These are phyloP conservation scores for Lactarius quietus DNA, from an alignment of 768 basidiomycete genomes.

Conservation along the genomic window DNA sequence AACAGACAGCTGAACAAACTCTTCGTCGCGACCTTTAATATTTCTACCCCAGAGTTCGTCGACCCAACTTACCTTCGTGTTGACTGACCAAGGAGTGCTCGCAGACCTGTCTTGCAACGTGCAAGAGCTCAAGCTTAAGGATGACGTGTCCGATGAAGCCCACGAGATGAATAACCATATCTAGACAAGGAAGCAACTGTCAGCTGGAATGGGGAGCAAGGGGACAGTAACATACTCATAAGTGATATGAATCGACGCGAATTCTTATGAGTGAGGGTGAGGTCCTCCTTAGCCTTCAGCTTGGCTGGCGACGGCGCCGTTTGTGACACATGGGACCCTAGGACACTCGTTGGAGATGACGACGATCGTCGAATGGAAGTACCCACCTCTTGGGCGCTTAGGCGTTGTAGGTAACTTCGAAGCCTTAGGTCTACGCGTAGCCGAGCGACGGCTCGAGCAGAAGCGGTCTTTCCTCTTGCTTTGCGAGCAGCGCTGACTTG, in stretches of 20 bases:
- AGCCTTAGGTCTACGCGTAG: conserved; percentile 12
- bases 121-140: conserved; percentile 26
- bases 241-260: conserved; percentile 18
- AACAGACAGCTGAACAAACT: conserved; percentile 58
- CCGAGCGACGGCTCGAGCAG: conserved; percentile 25
- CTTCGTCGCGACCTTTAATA: conserved; percentile 35
- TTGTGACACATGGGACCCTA: conserved; percentile 9
- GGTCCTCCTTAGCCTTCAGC: background rate
- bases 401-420: conserved; percentile 40
- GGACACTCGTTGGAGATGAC: background rate
- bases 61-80: conserved; percentile 44
- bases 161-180: conserved; percentile 23
- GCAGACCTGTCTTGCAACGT: conserved; percentile 17
- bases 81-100: conserved; percentile 26
- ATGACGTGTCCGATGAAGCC: conserved; percentile 24
- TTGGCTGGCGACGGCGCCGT: background rate
- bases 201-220: background rate
- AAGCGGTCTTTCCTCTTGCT: conserved; percentile 16
- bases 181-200: conserved; percentile 2
- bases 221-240: conserved; percentile 6
- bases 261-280: conserved; percentile 1
- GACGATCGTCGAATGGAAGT: background rate
- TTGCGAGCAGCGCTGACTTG: conserved; percentile 19
- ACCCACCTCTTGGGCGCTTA: conserved; percentile 35
- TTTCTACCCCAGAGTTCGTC: background rate